Evolutionary conservation across 441 rosid genomes (phyloP).

Genomic region (Pelargonium myrrhifolium): DNA sequence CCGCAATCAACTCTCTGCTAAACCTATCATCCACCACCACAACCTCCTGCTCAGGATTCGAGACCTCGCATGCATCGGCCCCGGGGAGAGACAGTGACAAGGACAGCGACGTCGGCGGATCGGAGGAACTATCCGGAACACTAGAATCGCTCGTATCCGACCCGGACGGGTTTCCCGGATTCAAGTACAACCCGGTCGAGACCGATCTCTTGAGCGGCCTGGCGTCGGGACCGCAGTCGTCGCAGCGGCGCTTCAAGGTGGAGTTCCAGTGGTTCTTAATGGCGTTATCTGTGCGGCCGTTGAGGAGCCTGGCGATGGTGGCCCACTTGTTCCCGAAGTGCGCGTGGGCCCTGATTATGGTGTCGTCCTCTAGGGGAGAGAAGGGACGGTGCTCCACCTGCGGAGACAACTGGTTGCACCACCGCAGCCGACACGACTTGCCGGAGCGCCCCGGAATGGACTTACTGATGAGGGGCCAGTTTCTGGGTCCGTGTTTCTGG

Average conservation of each 20-base stretch:
- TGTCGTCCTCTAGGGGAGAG: slow-evolving; percentile 47
- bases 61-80: slow-evolving; percentile 35
- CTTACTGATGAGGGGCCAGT: slow-evolving; percentile 70
- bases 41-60: slow-evolving; percentile 12
- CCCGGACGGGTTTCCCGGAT: slow-evolving; percentile 52
- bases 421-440: slow-evolving; percentile 62
- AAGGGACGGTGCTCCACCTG: slow-evolving; percentile 68
- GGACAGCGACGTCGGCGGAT: slow-evolving; percentile 51
- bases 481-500: slow-evolving; percentile 51
- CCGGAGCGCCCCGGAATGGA: slow-evolving; percentile 76
- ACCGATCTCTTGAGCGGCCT: slow-evolving; percentile 40
- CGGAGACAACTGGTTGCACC: slow-evolving; percentile 81
- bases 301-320: slow-evolving; percentile 59
- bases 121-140: slow-evolving; percentile 39
- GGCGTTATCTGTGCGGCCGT: slow-evolving; percentile 75
- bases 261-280: slow-evolving; percentile 78
- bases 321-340: slow-evolving; percentile 76
- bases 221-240: slow-evolving; percentile 3
- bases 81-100: slow-evolving; percentile 42
- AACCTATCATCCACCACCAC: slow-evolving; percentile 4
- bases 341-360: slow-evolving; percentile 45
- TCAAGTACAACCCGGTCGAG: slow-evolving; percentile 41
- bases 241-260: neutral
- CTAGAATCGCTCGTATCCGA: slow-evolving; percentile 57
- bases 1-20: slow-evolving; percentile 46